Percentiles rank a stretch among this genome's conserved stretches.
These are phyloP conservation scores for Scenedesmus sp. DNA, from an alignment of 163 green algal species.

Conservation along the genomic window DNA sequence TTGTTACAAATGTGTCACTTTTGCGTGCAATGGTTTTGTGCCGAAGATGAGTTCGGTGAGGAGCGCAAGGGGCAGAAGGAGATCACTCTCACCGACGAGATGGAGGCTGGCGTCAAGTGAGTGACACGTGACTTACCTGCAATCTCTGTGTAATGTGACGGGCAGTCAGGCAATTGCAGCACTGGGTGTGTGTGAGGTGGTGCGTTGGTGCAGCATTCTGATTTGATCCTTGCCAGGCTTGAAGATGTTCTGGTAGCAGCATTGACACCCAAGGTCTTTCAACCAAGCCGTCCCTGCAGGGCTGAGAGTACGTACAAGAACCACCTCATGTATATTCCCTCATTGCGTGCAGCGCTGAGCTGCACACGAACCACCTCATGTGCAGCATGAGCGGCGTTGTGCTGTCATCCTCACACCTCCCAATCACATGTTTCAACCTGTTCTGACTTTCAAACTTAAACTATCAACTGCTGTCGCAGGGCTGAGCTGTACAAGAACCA, in stretches of 20 bases:
- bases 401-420: slow-evolving; percentile 40
- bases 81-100: slow-evolving; percentile 55
- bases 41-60: slow-evolving; percentile 21
- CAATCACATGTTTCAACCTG: not conserved
- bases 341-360: slow-evolving; percentile 42
- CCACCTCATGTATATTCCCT: not conserved
- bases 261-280: too few species aligned
- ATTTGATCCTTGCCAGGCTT: too few species aligned
- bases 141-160: too few species aligned
- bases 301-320: not conserved
- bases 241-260: too few species aligned
- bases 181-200: too few species aligned
- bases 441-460: too few species aligned
- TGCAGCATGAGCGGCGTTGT: slow-evolving; percentile 89
- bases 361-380: slow-evolving; percentile 89
- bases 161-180: too few species aligned
- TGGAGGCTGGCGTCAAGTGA: not conserved
- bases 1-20: not conserved
- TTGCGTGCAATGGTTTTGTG: not conserved
- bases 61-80: slow-evolving; percentile 87
- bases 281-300: too few species aligned
- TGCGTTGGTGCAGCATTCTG: too few species aligned
- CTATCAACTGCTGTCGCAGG: not conserved
- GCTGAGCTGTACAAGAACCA: slow-evolving; percentile 80
- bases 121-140: not conserved